Base-by-base conservation (phyloP, 2,329 filamentous ascomycete species). In the Rugonectria rugulosa region DNA sequence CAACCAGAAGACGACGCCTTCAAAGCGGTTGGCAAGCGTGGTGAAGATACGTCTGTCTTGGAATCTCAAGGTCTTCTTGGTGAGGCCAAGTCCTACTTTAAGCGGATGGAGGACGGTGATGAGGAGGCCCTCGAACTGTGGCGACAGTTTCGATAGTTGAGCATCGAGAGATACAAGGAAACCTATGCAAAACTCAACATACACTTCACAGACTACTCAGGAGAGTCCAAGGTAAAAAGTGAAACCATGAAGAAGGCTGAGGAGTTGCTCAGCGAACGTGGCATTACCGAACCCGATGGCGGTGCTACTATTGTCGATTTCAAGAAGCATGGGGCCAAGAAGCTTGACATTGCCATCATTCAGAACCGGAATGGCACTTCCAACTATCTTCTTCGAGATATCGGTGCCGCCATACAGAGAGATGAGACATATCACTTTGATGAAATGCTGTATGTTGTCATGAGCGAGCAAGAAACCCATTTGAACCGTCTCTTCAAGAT, bases 261-360 rank as follows among this genome's bases (percentile, higher is more conserved):
- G 51, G 72, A 80, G 45, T 73, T 81, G 2, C 79, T 90, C 71
- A 76, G 81, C 64, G 80, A 84, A 59, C 80, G 81, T 59, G 81
- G 81, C 11, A 77, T 90, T 7, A 83, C 81, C 10, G 84, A 89
- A 68, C 76, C 83, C 58, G 83, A 80, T 21, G 83, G 89, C 21
- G 88, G 87, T 4, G 86, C 88, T 1, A 81, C 85, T 61, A 81
- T 90, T 60, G 84, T 91, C 46, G 86, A 91, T 71, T 85, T 91
- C 58, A 79, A 80, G 40, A 89, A 89, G 71, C 83, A 89, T 68
- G 80, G 81, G 6, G 80, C 81, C 3, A 89, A 88, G 72, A 88
- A 86, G 60, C 79, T 90, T 7, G 87, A 86, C 44, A 86, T 85
- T 65, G 87, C 85, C 1, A 80, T 90, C 45, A 79, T 90, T 50